Base-by-base conservation (phyloP, 164 flowering plant genomes). In the Nymphaea thermarum region DNA sequence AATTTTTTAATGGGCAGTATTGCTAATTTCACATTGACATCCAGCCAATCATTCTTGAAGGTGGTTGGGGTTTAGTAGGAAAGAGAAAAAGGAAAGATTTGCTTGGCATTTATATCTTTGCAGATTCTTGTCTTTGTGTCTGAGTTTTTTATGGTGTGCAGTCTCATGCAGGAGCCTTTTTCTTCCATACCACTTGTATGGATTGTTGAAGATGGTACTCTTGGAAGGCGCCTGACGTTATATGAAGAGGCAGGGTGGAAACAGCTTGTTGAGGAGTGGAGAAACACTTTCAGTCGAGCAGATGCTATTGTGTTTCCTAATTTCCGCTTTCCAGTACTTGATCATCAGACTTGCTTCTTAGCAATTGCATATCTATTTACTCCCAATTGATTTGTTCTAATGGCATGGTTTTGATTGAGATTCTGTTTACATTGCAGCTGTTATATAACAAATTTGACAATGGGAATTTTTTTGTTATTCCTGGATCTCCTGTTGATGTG, bases 141-240 rank as follows among this genome's bases (percentile, higher is more conserved):
- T 82, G 80, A 83, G 79, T 84, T 84, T 81, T 80, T 84, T 81
- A 81, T 86, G 74, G 77, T 84, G 64, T 92, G 96, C 99, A 95
- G 99, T 90, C 93, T 95, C 73, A 84, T 89, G 97, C 98, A 89
- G 93, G 99, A 95, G 77, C 99, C 99, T 51, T 95, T 95, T 77
- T 82, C 82, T 86, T 89, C 90, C 62, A 65, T 95, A 71, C 98
- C 96, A 16, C 78, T 95, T 62, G 78, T 95, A 79, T 95, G 98
- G 99, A 84, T 92, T 74, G 75, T 95, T 75, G 87, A 85, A 72
- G 98, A 95, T 75, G 94, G 85, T 73, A 76, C 77, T 12, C 98
- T 95, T 70, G 96, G 89, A 71, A 77, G 73, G 65, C 93, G 96
- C 64, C 87, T 92, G 69, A 81, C 79, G 17, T 14, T 78, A 11